A percentile compares a stretch with the other conserved stretches of the same genome.
phyloP scores from a whole-genome alignment of 1,139 yeast species.

The Yamadazyma taylorii region DNA sequence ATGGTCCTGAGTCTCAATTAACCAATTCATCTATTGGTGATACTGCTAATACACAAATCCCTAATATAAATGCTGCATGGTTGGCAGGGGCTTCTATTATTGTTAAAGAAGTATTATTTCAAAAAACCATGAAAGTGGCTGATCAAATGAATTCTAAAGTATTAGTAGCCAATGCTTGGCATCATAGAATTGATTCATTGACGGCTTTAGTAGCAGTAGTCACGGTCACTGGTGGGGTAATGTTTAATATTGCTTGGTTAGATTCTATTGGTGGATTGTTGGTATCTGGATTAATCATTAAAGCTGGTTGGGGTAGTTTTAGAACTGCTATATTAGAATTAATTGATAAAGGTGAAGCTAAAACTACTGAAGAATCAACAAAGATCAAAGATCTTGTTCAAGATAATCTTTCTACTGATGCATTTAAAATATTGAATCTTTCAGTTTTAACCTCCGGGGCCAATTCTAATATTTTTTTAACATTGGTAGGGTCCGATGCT shows the following conservation, averaged over 20 bases:
- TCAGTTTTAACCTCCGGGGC: constrained; percentile 73
- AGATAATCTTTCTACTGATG: constrained; percentile 20
- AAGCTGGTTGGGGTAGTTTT: constrained; percentile 81
- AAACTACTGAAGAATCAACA: constrained; percentile 29
- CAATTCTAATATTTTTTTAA: constrained; percentile 43
- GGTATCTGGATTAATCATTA: constrained; percentile 77
- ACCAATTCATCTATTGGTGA: neutral
- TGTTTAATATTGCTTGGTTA: constrained; percentile 75
- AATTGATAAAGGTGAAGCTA: constrained; percentile 55
- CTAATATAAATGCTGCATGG: constrained; percentile 94
- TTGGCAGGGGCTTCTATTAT: constrained; percentile 85
- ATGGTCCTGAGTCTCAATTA: constrained; percentile 8
- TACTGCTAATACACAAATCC: constrained; percentile 30
- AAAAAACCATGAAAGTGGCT: constrained; percentile 80
- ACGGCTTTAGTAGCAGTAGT: constrained; percentile 89
- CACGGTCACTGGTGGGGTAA: constrained; percentile 83
- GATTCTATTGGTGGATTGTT: constrained; percentile 90
- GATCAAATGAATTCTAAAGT: constrained; percentile 78
- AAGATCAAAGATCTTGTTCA: constrained; percentile 25
- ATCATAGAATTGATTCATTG: constrained; percentile 92
- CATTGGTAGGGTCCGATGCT: constrained; percentile 15
- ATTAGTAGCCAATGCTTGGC: constrained; percentile 97
- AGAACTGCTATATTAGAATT: constrained; percentile 70
- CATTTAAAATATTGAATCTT: constrained; percentile 44
- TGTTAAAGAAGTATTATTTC: constrained; percentile 83